Conservation (phyloP, 2,329 filamentous ascomycete species). For the Geoglossum cookeanum region DNA sequence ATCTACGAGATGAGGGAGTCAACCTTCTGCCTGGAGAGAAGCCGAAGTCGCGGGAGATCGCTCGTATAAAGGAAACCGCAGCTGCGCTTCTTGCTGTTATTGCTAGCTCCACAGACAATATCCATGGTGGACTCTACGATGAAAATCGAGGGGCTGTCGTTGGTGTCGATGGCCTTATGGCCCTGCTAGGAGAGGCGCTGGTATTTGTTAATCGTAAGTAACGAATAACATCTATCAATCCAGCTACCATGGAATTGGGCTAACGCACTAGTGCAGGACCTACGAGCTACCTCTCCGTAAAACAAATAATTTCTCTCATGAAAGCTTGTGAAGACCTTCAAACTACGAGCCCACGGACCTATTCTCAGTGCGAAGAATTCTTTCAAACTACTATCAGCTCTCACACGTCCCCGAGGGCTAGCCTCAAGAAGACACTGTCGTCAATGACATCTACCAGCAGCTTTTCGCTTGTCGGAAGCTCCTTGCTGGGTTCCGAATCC, state of each 20-base stretch:
- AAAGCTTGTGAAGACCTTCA: slow-evolving; percentile 65
- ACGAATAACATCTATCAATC: not conserved
- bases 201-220: slow-evolving; percentile 47
- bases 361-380: slow-evolving; percentile 57
- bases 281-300: slow-evolving; percentile 40
- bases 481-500: slow-evolving; percentile 43
- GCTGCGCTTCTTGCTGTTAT: slow-evolving; percentile 66
- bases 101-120: slow-evolving; percentile 70
- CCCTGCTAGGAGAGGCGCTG: slow-evolving; percentile 66
- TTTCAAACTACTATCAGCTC: slow-evolving; percentile 46
- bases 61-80: slow-evolving; percentile 50
- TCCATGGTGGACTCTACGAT: slow-evolving; percentile 79
- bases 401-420: slow-evolving; percentile 11
- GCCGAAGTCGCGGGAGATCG: slow-evolving; percentile 31
- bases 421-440: slow-evolving; percentile 1
- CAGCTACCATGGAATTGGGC: not conserved
- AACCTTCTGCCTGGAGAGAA: slow-evolving; percentile 20
- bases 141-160: slow-evolving; percentile 63
- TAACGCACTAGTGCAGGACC: slow-evolving; percentile 24
- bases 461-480: slow-evolving; percentile 55
- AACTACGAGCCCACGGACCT: slow-evolving; percentile 54
- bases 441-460: slow-evolving; percentile 39
- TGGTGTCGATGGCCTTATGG: slow-evolving; percentile 69
- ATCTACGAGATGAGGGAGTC: slow-evolving; percentile 56
- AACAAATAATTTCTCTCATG: slow-evolving; percentile 56